A percentile compares a stretch with the other conserved stretches of the same genome.
Conservation (phyloP, 179 eudicot genomes). For the Gypsophila paniculata region DNA sequence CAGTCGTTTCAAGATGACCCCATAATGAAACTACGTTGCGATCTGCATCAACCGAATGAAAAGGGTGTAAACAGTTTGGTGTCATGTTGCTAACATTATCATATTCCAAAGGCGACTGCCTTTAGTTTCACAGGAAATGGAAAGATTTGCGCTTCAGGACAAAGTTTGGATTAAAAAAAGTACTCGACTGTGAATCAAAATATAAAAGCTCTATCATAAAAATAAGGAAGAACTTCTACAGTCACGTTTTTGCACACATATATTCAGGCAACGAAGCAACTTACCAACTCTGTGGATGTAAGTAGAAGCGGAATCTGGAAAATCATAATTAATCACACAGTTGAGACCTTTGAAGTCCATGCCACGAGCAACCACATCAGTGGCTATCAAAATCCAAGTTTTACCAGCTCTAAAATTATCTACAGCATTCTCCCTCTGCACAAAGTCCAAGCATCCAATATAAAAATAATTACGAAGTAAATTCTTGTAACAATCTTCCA, state of each 20-base stretch:
- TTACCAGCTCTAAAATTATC: conserved; percentile 93
- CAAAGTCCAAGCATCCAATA: conserved; percentile 12
- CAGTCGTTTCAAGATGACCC: too few species aligned
- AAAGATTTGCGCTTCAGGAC: too few species aligned
- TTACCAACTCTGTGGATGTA: conserved; percentile 95
- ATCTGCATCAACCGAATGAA: too few species aligned
- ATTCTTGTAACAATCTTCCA: background rate
- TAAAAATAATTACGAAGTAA: background rate
- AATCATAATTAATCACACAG: conserved; percentile 92
- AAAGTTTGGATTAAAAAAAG: too few species aligned
- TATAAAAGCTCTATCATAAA: background rate
- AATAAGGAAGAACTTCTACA: background rate
- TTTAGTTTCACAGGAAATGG: too few species aligned
- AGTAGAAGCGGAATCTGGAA: conserved; percentile 84
- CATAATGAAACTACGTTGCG: too few species aligned
- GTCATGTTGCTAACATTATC: too few species aligned
- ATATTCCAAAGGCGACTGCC: too few species aligned
- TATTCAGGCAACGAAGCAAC: conserved; percentile 20
- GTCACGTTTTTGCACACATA: too few species aligned
- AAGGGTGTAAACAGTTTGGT: too few species aligned
- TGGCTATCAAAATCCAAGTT: conserved; percentile 95
- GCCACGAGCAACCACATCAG: conserved; percentile 91
- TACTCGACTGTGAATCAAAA: too few species aligned
- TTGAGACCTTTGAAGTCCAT: conserved; percentile 99
- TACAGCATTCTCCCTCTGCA: conserved; percentile 82